Conservation (phyloP, 805 yeast genomes). For the Candida mattraensis region DNA sequence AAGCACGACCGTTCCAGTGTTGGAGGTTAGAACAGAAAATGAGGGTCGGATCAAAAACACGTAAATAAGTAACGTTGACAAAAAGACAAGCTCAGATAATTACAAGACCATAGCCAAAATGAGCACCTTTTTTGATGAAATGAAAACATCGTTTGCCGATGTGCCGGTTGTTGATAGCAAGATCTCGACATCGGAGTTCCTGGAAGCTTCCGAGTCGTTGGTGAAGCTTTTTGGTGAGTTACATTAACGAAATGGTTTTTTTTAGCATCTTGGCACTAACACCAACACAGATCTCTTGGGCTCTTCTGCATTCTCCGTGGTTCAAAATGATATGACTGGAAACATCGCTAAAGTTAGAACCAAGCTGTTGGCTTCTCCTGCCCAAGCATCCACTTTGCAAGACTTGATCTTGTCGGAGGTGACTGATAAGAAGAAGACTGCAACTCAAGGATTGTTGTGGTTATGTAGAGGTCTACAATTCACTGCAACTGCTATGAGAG, state of each 20-base stretch:
- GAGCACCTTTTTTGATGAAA: constrained; percentile 80
- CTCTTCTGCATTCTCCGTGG: constrained; percentile 80
- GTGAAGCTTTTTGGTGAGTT: constrained; percentile 71
- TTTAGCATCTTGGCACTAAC: constrained; percentile 1
- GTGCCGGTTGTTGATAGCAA: constrained; percentile 65
- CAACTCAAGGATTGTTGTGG: constrained; percentile 92
- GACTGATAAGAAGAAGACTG: constrained; percentile 64
- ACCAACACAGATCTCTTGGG: constrained; percentile 59
- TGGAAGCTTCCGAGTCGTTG: constrained; percentile 81
- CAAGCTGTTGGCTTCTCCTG: constrained; percentile 65
- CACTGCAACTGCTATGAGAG: constrained; percentile 88
- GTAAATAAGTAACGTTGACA: no score
- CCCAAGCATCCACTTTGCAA: constrained; percentile 66
- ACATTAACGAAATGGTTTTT: background rate
- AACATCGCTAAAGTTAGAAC: constrained; percentile 75
- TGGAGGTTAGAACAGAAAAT: no score
- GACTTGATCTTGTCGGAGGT: constrained; percentile 74
- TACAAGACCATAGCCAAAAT: no score
- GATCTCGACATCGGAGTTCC: constrained; percentile 70
- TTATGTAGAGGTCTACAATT: constrained; percentile 81
- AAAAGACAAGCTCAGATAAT: no score
- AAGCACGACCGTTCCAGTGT: no score
- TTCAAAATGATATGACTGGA: constrained; percentile 86
- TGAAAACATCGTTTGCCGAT: constrained; percentile 72
- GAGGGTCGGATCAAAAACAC: no score